Evolutionary conservation across 257 asterid species (phyloP).

Genomic region (Jaltomata sinuosa): DNA sequence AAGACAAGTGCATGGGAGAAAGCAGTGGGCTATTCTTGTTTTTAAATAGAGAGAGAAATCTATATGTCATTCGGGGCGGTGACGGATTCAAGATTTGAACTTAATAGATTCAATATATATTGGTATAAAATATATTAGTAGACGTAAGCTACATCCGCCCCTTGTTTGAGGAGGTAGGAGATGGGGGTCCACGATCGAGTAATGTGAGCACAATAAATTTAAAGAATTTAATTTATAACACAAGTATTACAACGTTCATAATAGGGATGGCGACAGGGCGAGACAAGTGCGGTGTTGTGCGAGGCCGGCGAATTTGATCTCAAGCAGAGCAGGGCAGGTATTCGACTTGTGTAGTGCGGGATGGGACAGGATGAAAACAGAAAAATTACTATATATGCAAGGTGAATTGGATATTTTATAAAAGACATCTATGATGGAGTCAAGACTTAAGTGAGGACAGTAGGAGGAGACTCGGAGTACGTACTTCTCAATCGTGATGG

Average conservation of each 20-base stretch:
- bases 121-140: background rate
- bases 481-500: too few species aligned
- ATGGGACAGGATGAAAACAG: background rate
- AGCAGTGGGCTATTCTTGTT: conserved; percentile 47
- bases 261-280: background rate
- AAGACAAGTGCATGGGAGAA: conserved; percentile 82
- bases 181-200: background rate
- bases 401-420: too few species aligned
- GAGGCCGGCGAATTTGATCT: background rate
- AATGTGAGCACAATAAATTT: background rate
- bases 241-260: background rate
- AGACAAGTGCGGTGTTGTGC: background rate
- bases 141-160: background rate
- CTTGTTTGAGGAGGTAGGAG: too few species aligned
- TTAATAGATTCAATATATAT: background rate
- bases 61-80: too few species aligned
- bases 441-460: too few species aligned
- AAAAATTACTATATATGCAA: background rate
- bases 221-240: background rate
- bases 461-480: too few species aligned
- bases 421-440: too few species aligned
- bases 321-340: background rate
- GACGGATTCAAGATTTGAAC: background rate
- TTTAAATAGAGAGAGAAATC: conserved; percentile 22
- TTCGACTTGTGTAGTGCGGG: background rate